Conservation (phyloP, 106 monocot genomes). For the Cymbidium sinense region DNA sequence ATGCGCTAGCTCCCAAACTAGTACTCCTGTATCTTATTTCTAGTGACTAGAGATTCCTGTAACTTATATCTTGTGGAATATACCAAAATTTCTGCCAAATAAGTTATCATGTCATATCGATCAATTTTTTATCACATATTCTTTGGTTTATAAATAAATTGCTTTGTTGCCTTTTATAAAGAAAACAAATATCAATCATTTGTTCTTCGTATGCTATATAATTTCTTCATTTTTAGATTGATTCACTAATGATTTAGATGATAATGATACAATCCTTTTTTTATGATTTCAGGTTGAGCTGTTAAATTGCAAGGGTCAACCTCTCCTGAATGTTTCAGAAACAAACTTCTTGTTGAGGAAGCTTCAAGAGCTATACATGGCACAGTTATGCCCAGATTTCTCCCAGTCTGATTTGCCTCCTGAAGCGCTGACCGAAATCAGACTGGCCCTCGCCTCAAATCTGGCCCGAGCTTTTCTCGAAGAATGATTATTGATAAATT, state of each 20-base stretch:
- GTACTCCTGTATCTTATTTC: too few relatives aligned
- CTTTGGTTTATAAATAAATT: too few relatives aligned
- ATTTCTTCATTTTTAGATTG: not conserved
- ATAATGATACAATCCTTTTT: not conserved
- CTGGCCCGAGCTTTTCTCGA: constrained; percentile 79
- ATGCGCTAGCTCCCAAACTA: too few relatives aligned
- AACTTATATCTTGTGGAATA: too few relatives aligned
- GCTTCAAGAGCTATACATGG: constrained; percentile 78
- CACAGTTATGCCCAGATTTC: constrained; percentile 66
- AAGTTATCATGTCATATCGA: too few relatives aligned
- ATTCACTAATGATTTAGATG: not conserved
- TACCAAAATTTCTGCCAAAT: too few relatives aligned
- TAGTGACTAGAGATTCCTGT: too few relatives aligned
- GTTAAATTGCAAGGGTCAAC: constrained; percentile 61
- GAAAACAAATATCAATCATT: not conserved
- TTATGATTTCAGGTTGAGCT: constrained; percentile 50
- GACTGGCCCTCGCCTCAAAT: constrained; percentile 77
- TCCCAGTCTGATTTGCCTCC: constrained; percentile 26
- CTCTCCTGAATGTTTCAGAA: constrained; percentile 61
- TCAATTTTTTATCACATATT: too few relatives aligned
- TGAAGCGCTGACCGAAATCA: constrained; percentile 42
- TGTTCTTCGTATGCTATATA: not conserved
- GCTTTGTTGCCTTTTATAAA: too few relatives aligned
- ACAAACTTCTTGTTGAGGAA: constrained; percentile 73
- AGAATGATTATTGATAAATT: constrained; percentile 23